Evolutionary conservation across 768 basidiomycete genomes (phyloP).

Genomic region (Hypsizygus marmoreus): DNA sequence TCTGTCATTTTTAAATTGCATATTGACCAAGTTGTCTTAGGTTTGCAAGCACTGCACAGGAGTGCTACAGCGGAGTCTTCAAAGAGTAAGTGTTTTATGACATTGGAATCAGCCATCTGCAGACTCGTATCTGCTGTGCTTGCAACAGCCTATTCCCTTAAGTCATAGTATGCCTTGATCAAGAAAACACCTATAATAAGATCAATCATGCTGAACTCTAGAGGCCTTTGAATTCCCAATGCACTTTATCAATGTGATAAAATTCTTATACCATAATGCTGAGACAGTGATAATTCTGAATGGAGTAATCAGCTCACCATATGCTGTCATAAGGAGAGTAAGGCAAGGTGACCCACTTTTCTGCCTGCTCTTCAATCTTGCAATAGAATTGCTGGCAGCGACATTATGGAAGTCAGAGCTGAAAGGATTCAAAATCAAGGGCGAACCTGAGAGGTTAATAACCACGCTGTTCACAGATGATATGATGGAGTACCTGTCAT

Average conservation of each 20-base stretch:
- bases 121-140: too few species aligned
- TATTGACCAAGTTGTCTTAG: too few species aligned
- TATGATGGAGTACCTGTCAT: slow-evolving; percentile 35
- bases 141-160: too few species aligned
- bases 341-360: slow-evolving; percentile 40
- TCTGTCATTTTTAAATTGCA: too few species aligned
- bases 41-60: too few species aligned
- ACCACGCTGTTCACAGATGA: slow-evolving; percentile 42
- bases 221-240: too few species aligned
- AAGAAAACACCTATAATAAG: too few species aligned
- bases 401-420: slow-evolving; percentile 31
- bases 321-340: slow-evolving; percentile 3
- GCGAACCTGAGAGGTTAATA: slow-evolving; percentile 20
- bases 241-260: neutral
- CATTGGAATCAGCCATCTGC: too few species aligned
- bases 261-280: neutral
- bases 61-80: too few species aligned
- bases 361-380: slow-evolving; percentile 40
- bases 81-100: too few species aligned
- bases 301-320: slow-evolving; percentile 8
- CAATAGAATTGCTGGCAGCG: slow-evolving; percentile 39
- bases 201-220: neutral
- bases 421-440: slow-evolving; percentile 24
- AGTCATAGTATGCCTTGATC: too few species aligned
- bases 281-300: slow-evolving; percentile 11